Percentiles rank a stretch among this genome's conserved stretches.
Evolutionary conservation across 202 grass and related monocot genomes (phyloP).

Genomic region (Alloteropsis angusta): DNA sequence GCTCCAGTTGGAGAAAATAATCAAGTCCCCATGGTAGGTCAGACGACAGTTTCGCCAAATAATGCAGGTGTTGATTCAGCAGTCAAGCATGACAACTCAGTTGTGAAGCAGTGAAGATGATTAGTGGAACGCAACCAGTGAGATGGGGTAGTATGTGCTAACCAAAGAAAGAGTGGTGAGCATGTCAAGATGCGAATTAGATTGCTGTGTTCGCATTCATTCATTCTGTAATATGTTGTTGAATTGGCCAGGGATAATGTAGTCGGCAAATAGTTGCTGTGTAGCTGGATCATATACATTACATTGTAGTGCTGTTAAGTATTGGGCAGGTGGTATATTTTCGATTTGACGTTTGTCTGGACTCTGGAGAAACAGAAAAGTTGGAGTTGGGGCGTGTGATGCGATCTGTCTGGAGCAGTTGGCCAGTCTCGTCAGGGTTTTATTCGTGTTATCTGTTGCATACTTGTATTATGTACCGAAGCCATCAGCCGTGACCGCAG

Average conservation of each 20-base stretch:
- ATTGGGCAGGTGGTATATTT: neutral
- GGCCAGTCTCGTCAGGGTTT: neutral
- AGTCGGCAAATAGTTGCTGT: neutral
- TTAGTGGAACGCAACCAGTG: neutral
- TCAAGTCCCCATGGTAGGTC: conserved; percentile 15
- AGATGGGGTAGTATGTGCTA: conserved; percentile 38
- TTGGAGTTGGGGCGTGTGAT: neutral
- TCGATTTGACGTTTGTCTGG: neutral
- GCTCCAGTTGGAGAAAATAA: conserved; percentile 29
- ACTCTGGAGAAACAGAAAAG: neutral
- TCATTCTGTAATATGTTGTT: conserved; percentile 2
- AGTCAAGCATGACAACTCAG: conserved; percentile 18
- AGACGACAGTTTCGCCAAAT: conserved; percentile 23
- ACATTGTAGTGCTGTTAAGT: neutral
- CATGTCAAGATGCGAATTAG: conserved; percentile 8
- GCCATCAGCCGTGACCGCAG: too few relatives aligned
- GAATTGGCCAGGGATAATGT: neutral
- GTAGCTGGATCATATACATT: neutral
- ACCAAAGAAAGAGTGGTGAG: conserved; percentile 29
- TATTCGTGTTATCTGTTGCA: neutral
- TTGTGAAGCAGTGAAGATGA: neutral
- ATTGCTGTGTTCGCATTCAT: neutral
- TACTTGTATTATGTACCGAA: too few relatives aligned
- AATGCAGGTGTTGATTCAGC: conserved; percentile 19
- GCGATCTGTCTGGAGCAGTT: neutral